Conservation (phyloP, 192 early-diverging fungal genomes). For the Funneliformis mosseae region DNA sequence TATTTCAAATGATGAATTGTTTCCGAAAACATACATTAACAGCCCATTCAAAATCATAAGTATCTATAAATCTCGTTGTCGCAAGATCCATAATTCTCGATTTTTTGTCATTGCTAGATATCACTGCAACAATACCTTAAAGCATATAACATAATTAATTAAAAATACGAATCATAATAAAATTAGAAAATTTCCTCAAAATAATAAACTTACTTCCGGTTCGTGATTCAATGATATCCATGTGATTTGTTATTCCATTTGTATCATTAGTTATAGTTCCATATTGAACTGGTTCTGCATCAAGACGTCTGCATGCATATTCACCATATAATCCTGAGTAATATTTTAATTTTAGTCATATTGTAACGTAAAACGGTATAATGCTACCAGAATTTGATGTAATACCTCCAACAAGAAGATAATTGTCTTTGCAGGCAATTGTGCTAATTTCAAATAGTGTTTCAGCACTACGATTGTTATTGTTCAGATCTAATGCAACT, state of each 20-base stretch:
- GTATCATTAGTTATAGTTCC: constrained; percentile 44
- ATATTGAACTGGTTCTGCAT: constrained; percentile 36
- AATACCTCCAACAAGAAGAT: constrained; percentile 54
- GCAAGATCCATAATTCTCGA: constrained; percentile 53
- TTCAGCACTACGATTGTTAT: constrained; percentile 4
- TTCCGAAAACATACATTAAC: constrained; percentile 55
- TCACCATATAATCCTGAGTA: constrained; percentile 48
- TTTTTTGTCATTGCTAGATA: constrained; percentile 61
- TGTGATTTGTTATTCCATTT: constrained; percentile 67
- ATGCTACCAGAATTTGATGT: neutral
- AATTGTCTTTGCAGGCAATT: constrained; percentile 47
- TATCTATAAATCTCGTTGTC: constrained; percentile 37
- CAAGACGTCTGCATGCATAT: constrained; percentile 37
- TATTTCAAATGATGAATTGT: neutral
- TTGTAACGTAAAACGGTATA: neutral
- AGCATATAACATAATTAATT: no score
- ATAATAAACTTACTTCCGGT: constrained; percentile 42
- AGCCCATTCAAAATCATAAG: constrained; percentile 53
- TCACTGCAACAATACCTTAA: constrained; percentile 43
- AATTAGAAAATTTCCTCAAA: neutral
- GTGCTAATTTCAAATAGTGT: constrained; percentile 49
- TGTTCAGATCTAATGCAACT: constrained; percentile 7
- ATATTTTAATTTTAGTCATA: neutral
- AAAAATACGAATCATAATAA: no score
- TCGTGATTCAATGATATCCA: constrained; percentile 49